Conservation (phyloP, 768 basidiomycete genomes). For the Phlegmacium glaucopus region DNA sequence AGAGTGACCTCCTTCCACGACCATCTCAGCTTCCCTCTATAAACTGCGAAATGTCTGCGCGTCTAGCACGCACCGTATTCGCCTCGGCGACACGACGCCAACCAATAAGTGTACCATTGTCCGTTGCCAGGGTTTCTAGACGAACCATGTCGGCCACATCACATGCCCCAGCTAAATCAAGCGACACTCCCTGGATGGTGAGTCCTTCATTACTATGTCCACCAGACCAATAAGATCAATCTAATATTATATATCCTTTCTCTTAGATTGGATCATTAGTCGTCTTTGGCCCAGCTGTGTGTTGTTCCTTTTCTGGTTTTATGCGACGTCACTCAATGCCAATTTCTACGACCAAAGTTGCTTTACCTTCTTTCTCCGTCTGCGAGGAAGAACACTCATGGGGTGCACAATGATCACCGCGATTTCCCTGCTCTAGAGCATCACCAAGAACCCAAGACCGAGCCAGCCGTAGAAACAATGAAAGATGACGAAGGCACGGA, state of each 20-base stretch:
- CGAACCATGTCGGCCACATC: slow-evolving; percentile 33
- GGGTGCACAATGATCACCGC: slow-evolving; percentile 34
- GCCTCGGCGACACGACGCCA: slow-evolving; percentile 30
- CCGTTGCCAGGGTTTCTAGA: slow-evolving; percentile 23
- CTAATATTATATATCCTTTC: slow-evolving; percentile 1
- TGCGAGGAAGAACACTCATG: slow-evolving; percentile 28
- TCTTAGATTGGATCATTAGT: slow-evolving; percentile 37
- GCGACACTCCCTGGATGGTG: slow-evolving; percentile 45
- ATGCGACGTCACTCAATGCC: slow-evolving; percentile 4
- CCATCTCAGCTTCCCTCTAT: slow-evolving; percentile 6
- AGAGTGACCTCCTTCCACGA: slow-evolving; percentile 4
- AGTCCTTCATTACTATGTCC: slow-evolving; percentile 12
- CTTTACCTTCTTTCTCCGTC: slow-evolving; percentile 41
- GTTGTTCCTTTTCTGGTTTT: slow-evolving; percentile 9
- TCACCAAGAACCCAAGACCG: slow-evolving; percentile 15
- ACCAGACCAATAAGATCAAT: slow-evolving; percentile 5
- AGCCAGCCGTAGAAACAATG: slow-evolving; percentile 22
- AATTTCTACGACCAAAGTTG: slow-evolving; percentile 22
- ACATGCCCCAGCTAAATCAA: slow-evolving; percentile 31
- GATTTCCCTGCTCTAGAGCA: slow-evolving; percentile 25
- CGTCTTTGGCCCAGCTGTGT: slow-evolving; percentile 39
- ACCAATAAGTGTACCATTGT: slow-evolving; percentile 19
- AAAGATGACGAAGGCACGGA: slow-evolving; percentile 39
- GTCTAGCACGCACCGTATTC: slow-evolving; percentile 32
- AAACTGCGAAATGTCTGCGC: slow-evolving; percentile 33